phyloP scores from a whole-genome alignment of 2,329 filamentous ascomycete genomes.

The Stromatinia cepivora region DNA sequence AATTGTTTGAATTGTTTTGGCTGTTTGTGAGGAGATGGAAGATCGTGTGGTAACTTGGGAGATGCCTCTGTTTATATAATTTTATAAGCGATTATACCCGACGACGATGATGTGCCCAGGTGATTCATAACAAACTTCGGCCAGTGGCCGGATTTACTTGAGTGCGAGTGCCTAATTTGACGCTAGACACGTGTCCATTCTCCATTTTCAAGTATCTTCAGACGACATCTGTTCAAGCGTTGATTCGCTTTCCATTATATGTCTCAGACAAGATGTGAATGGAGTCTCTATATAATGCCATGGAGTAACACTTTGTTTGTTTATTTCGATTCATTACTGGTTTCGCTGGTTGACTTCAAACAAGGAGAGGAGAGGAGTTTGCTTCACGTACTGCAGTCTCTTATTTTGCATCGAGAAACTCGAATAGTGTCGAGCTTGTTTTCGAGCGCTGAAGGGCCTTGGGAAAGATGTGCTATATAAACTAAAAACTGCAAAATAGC shows the following conservation, averaged over 20 bases:
- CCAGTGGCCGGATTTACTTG: constrained; percentile 6
- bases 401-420: neutral
- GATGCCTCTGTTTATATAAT: constrained; percentile 5
- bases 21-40: neutral
- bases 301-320: neutral
- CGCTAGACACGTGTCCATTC: constrained; percentile 20
- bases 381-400: neutral
- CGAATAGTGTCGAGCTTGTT: neutral
- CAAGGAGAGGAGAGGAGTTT: neutral
- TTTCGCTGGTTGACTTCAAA: neutral
- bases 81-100: constrained; percentile 1
- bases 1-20: neutral
- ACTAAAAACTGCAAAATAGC: neutral
- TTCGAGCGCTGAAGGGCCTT: no score
- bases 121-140: constrained; percentile 8
- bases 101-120: constrained; percentile 5
- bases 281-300: neutral
- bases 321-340: neutral
- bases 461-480: no score
- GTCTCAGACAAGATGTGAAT: neutral
- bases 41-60: neutral
- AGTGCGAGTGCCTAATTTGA: constrained; percentile 7
- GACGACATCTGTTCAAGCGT: neutral
- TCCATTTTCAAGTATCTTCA: constrained; percentile 16
- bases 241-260: neutral